Conservation (phyloP, 2,329 filamentous ascomycete genomes). For the Neofusicoccum parvum region DNA sequence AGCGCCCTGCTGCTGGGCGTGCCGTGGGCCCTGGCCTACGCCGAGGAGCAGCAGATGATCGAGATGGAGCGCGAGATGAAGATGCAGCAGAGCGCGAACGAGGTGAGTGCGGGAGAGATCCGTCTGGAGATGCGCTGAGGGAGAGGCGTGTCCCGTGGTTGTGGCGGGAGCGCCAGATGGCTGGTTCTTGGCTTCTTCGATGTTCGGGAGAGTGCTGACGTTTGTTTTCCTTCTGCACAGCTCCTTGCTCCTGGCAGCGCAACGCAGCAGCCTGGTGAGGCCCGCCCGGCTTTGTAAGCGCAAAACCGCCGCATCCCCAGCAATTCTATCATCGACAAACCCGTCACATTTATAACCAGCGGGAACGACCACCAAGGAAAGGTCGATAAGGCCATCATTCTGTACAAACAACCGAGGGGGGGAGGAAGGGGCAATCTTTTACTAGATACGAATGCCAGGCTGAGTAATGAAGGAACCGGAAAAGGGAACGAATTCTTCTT, state of each 20-base stretch:
- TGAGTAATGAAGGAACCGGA: background rate
- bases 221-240: constrained; percentile 23
- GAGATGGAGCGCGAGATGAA: constrained; percentile 98
- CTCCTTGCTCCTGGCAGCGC: constrained; percentile 37
- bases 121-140: background rate
- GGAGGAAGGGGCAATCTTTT: background rate
- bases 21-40: constrained; percentile 88
- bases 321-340: background rate
- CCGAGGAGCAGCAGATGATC: constrained; percentile 93
- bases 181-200: too few species aligned
- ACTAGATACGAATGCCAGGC: background rate
- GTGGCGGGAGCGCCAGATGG: too few species aligned
- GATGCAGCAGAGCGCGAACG: constrained; percentile 89
- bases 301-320: background rate
- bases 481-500: background rate
- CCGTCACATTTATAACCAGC: background rate
- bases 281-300: constrained; percentile 39
- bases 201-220: constrained; percentile 5
- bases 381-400: background rate
- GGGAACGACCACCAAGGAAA: background rate
- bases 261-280: constrained; percentile 29
- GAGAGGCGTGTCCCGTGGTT: too few species aligned
- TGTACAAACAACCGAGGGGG: constrained; percentile 3
- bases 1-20: constrained; percentile 87
- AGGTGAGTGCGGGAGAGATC: constrained; percentile 53